Conservation (phyloP, 768 basidiomycete species). For the Rhodosporidiobolus sp. region DNA sequence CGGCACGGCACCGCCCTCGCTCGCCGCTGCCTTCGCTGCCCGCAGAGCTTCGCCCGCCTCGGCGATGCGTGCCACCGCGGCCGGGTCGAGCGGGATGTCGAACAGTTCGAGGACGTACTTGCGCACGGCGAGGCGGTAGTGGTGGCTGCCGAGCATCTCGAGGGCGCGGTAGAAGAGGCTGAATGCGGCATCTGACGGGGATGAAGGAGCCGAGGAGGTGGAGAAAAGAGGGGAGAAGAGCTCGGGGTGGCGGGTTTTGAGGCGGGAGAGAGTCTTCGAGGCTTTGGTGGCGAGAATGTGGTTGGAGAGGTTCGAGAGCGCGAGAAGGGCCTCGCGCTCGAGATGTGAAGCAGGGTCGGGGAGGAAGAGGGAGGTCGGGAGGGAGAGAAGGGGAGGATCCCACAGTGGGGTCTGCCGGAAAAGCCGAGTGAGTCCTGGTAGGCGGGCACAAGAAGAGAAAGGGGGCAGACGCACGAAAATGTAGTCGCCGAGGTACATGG, state of each 20-base stretch:
- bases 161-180: slow-evolving; percentile 73
- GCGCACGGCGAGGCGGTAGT: slow-evolving; percentile 86
- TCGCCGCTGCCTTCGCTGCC: neutral
- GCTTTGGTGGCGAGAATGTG: slow-evolving; percentile 93
- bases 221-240: no score
- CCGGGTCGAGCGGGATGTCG: slow-evolving; percentile 49
- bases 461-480: slow-evolving; percentile 15
- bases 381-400: slow-evolving; percentile 8
- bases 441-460: neutral
- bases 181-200: slow-evolving; percentile 54
- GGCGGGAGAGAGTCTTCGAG: slow-evolving; percentile 77
- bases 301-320: slow-evolving; percentile 89
- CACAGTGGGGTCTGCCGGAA: slow-evolving; percentile 30
- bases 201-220: slow-evolving; percentile 61
- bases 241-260: slow-evolving; percentile 69
- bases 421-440: neutral
- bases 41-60: slow-evolving; percentile 15
- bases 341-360: slow-evolving; percentile 64
- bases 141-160: slow-evolving; percentile 79
- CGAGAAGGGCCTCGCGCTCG: slow-evolving; percentile 79
- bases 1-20: no score
- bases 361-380: slow-evolving; percentile 46
- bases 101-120: slow-evolving; percentile 91
- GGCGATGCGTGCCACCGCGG: neutral
- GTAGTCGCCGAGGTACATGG: slow-evolving; percentile 75